Conservation (phyloP, 352 stramenopile species). For the Elongisporangium anandrum region DNA sequence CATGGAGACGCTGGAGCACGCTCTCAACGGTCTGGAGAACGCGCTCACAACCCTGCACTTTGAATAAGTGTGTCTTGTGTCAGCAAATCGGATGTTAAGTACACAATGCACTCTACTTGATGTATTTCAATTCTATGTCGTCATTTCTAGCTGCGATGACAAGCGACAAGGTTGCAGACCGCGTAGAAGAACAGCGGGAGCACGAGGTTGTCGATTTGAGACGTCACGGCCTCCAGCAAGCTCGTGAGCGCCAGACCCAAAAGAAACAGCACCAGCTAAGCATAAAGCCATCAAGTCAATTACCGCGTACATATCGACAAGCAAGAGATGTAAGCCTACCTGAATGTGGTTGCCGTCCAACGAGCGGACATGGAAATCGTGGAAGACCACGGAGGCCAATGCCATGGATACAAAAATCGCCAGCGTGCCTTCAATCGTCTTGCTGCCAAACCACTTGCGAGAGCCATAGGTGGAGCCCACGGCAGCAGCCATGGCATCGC, state of each 20-base stretch:
- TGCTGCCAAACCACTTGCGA: constrained; percentile 50
- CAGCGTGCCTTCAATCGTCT: constrained; percentile 57
- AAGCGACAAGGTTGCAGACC: constrained; percentile 46
- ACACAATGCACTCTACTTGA: neutral
- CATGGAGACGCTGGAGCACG: constrained; percentile 78
- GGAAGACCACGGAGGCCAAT: constrained; percentile 41
- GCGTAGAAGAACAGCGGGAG: constrained; percentile 67
- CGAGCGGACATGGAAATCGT: constrained; percentile 27
- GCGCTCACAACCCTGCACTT: constrained; percentile 46
- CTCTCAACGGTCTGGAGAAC: constrained; percentile 65
- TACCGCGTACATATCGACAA: neutral
- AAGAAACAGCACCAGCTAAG: constrained; percentile 25
- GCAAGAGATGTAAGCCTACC: constrained; percentile 14
- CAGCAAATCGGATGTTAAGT: constrained; percentile 7
- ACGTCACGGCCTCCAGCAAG: constrained; percentile 58
- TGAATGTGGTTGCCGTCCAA: constrained; percentile 21
- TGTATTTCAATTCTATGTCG: constrained; percentile 5
- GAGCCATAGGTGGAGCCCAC: constrained; percentile 51
- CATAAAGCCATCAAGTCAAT: constrained; percentile 1
- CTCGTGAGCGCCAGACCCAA: constrained; percentile 42
- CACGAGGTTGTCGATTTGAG: constrained; percentile 84
- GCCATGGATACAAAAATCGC: constrained; percentile 61
- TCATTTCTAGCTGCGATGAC: constrained; percentile 14
- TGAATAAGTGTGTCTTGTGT: constrained; percentile 26
- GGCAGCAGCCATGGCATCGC: constrained; percentile 72